Evolutionary conservation across 495 filamentous ascomycete species (phyloP), one percentile per base, ranked within the genome.

Genomic region (Aspergillus haitiensis): DNA sequence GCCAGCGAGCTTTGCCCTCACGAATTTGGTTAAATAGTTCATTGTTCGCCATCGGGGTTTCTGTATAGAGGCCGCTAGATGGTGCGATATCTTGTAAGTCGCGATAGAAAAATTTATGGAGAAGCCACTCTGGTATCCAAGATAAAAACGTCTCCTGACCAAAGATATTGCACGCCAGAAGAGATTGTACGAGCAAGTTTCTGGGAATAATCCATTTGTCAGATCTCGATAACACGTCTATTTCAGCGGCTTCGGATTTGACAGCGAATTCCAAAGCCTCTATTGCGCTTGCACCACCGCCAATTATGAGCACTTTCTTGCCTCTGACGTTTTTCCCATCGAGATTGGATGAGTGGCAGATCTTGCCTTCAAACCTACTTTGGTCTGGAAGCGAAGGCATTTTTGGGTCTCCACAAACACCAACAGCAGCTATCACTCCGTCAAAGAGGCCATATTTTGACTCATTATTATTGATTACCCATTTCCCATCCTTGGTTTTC

Each of bases 141-240:
- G 87, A 88, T 49, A 92, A 68, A 1, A 79, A 68, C 0, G 87
- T 91, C 73, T 94, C 88, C 62, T 86, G 81, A 6, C 91, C 90
- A 61, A 92, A 88, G 56, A 93, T 81, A 67, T 96, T 96, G 59
- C 90, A 70, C 1, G 88, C 80, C 10, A 96, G 78, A 18, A 94
- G 77, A 7, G 85, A 79, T 67, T 94, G 88, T 35, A 92, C 77
- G 12, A 93, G 40, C 3, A 88, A 75, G 62, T 93, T 92, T 12
- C 91, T 84, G 3, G 90, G 91, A 55, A 94, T 93, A 53, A 94
- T 87, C 91, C 91, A 94, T 75, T 94, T 94, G 66, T 94, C 91
- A 27, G 84, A 87, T 13, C 91, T 82, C 1, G 90, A 85, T 6
- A 94, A 80, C 15, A 96, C 84, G 61, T 87, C 85, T 1, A 88